phyloP scores from a whole-genome alignment of 148 eudicot genomes.

The Beta vulgaris region DNA sequence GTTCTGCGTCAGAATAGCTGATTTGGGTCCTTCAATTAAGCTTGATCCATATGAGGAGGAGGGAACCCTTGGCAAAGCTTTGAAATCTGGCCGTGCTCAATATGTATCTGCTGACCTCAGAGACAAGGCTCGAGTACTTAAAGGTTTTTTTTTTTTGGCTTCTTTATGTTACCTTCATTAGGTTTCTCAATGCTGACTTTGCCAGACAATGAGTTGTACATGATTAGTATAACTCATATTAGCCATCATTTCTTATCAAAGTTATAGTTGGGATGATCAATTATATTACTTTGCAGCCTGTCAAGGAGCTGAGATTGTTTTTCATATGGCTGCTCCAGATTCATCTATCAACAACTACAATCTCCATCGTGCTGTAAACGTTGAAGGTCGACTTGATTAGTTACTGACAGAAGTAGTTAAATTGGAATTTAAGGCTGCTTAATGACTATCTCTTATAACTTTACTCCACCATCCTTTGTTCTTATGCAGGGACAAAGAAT shows the following conservation, averaged over 20 bases:
- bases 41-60: conserved; percentile 64
- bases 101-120: conserved; percentile 72
- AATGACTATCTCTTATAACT: not conserved
- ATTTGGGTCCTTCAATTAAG: conserved; percentile 51
- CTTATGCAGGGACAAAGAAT: conserved; percentile 65
- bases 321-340: conserved; percentile 99
- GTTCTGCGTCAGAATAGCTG: conserved; percentile 63
- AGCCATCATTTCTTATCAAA: not conserved
- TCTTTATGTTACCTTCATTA: not conserved
- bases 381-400: conserved; percentile 49
- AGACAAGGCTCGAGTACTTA: conserved; percentile 65
- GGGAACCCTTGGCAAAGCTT: conserved; percentile 63
- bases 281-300: conserved; percentile 46
- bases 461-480: not conserved
- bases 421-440: not conserved
- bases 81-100: conserved; percentile 56
- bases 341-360: conserved; percentile 84
- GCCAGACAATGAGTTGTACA: not conserved
- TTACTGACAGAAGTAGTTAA: not conserved
- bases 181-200: no score
- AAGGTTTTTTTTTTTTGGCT: conserved; percentile 38
- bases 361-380: conserved; percentile 83
- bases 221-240: not conserved
- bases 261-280: not conserved
- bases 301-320: conserved; percentile 91